Evolutionary conservation across 2,329 filamentous ascomycete species (phyloP), one percentile per base, ranked within the genome.

Genomic region (Sarocladium strictum): DNA sequence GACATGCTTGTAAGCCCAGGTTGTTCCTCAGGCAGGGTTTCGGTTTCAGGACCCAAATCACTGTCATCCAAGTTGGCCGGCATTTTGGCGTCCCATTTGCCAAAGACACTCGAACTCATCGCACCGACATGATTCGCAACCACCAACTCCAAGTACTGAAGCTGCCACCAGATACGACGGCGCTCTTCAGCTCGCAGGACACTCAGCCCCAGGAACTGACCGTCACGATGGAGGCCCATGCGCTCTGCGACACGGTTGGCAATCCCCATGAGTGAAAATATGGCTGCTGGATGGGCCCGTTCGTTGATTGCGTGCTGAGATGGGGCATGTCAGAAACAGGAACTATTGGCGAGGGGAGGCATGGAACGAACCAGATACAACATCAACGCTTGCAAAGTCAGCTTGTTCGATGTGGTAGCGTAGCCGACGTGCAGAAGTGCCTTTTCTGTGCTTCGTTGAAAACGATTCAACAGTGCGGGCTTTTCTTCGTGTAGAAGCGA

Each of bases 161-260:
- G 55, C 27, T 60, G 59, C 59, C 59, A 60, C 59, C 59, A 60
- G 3, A 59, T 43, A 2, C 59, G 56, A 15, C 59, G 38, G 17
- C 59, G 54, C 38, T 59, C 58, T 29, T 60, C 59, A 15, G 45
- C 55, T 12, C 57, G 55, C 15, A 60, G 54, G 3, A 54, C 51
- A 1, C 47, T 32, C 12, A 60, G 37, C 1, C 53, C 54, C 1
- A 60, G 43, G 2, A 52, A 12, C 17, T 59, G 56, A n/a, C 59
- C 59, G 32, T 60, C 59, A 27, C 55, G 54, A 23, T 60, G 59
- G 1, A 60, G 49, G 19, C 59, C 59, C 38, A 59, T 37, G 15
- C 57, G 56, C 37, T 57, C 53, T 12, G 57, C 58, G n/a, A 58
- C 56, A 3, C 59, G 55, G 24, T 55, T 45, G 26, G 53, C 58